Base-by-base conservation (phyloP, 371 early-diverging fungal species). In the Mucor irregularis region DNA sequence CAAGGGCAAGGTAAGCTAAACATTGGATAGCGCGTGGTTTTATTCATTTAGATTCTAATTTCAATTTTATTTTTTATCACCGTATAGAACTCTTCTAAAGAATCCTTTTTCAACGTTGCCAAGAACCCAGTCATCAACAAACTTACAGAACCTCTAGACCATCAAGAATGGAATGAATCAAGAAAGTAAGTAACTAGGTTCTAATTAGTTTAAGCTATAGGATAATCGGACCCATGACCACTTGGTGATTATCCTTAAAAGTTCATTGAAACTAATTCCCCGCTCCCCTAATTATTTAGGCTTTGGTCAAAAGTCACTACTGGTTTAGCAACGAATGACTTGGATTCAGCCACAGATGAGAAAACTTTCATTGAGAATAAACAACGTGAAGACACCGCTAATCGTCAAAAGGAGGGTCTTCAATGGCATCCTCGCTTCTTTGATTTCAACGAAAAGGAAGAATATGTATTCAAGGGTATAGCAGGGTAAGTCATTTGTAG, bases 141-240 rank as follows among this genome's bases (percentile, higher is more conserved):
- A 60, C 66, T 25, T 56, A 78, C 14, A 30, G 55, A 16, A 61
- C 74, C n/a, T 74, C 82, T 86, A 17, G 79, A 69, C 1, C 84
- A 87, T 44, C 94, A 93, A 72, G 94, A 93, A 57, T 68, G 67
- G 19, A 88, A 88, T 62, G 96, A 96, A 75, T 91, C 94, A 37
- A 80, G 92, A 58, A 78, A 84, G 83, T 85, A 74, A 50, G 44
- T 35, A 2, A 11, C 13, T 28, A 2, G 22, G 30, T 25, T 34
- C n/a, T n/a, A n/a, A n/a, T n/a, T n/a, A n/a, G n/a, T n/a, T 46
- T 22, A 14, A 22, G 14, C 88, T 62, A 73, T 86, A 62, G 86
- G 87, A 50, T 80, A 82, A 10, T 57, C 66, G 4, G 46, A 64
- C n/a, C 42, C 81, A 87, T 69, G 68, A 65, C 3, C 81, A 73